phyloP scores from a whole-genome alignment of 202 grass and related monocot species.

The Carex arenaria region DNA sequence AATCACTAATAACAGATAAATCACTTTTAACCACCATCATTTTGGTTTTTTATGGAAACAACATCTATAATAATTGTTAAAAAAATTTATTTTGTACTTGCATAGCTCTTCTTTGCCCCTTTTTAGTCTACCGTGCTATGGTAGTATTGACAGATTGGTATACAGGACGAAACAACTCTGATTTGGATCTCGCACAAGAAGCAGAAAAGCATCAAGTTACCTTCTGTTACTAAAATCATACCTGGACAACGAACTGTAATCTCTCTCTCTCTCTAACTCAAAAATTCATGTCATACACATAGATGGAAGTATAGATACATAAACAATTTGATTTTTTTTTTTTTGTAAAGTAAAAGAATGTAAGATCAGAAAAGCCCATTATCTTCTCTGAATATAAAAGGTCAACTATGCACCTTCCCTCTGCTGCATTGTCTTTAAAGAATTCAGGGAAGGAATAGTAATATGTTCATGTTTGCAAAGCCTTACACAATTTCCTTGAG shows the following conservation, averaged over 20 bases:
- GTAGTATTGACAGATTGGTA: slow-evolving; percentile 21
- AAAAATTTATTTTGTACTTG: not conserved
- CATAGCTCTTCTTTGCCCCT: not conserved
- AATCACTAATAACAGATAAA: not conserved
- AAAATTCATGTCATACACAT: not conserved
- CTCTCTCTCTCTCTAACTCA: not conserved
- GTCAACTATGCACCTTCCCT: not conserved
- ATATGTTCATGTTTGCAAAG: not conserved
- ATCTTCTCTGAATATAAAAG: not conserved
- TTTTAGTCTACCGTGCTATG: not conserved
- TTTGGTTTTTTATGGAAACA: not conserved
- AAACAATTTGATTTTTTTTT: not conserved
- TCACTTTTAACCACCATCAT: not conserved
- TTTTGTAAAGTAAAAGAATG: not conserved
- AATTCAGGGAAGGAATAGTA: not conserved
- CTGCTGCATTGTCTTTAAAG: not conserved
- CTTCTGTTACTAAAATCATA: slow-evolving; percentile 55
- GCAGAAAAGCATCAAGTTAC: slow-evolving; percentile 34
- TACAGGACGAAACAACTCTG: slow-evolving; percentile 42
- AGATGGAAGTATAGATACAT: not conserved
- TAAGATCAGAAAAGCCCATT: not conserved
- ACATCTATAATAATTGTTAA: not conserved
- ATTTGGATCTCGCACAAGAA: slow-evolving; percentile 47
- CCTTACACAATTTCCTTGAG: not conserved
- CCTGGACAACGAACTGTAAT: slow-evolving; percentile 86